A percentile compares a stretch with the other conserved stretches of the same genome.
These are phyloP conservation scores for Metarhizium robertsii DNA, from an alignment of 2,329 filamentous ascomycete species.

Conservation along the genomic window DNA sequence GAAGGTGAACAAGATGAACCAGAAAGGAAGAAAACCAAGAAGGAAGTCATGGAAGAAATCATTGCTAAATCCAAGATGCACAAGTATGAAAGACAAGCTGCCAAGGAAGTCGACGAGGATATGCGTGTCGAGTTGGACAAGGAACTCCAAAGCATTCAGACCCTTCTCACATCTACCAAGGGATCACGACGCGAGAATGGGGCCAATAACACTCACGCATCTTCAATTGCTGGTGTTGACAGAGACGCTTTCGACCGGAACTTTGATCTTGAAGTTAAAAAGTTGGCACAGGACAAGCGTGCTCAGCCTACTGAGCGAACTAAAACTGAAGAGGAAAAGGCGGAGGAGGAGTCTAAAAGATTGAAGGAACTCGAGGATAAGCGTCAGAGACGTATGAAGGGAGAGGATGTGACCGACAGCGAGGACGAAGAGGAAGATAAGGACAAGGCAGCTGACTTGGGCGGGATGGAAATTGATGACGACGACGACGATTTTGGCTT, in stretches of 20 bases:
- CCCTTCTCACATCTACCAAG: constrained; percentile 50
- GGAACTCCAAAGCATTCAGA: constrained; percentile 67
- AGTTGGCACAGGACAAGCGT: constrained; percentile 75
- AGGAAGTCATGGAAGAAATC: constrained; percentile 95
- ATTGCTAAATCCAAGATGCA: constrained; percentile 95
- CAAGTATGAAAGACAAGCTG: constrained; percentile 88
- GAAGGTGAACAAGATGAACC: constrained; percentile 48
- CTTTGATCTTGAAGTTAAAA: constrained; percentile 76
- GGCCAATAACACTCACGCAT: constrained; percentile 12
- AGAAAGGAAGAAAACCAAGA: constrained; percentile 85
- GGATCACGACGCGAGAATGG: constrained; percentile 27
- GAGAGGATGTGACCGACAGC: constrained; percentile 61
- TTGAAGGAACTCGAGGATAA: constrained; percentile 77
- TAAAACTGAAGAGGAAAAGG: constrained; percentile 83
- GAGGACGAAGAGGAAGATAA: constrained; percentile 42
- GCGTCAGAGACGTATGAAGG: constrained; percentile 77
- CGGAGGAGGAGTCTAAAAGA: constrained; percentile 65
- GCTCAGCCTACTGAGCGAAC: constrained; percentile 80
- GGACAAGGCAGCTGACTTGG: constrained; percentile 21
- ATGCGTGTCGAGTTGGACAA: constrained; percentile 76
- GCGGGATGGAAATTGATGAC: constrained; percentile 25
- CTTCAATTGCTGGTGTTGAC: constrained; percentile 43
- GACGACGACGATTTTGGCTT: constrained; percentile 50
- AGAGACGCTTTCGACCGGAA: constrained; percentile 68
- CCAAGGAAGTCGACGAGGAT: constrained; percentile 89